Conservation (phyloP, 805 yeast genomes). For the Starmera amethionina region DNA sequence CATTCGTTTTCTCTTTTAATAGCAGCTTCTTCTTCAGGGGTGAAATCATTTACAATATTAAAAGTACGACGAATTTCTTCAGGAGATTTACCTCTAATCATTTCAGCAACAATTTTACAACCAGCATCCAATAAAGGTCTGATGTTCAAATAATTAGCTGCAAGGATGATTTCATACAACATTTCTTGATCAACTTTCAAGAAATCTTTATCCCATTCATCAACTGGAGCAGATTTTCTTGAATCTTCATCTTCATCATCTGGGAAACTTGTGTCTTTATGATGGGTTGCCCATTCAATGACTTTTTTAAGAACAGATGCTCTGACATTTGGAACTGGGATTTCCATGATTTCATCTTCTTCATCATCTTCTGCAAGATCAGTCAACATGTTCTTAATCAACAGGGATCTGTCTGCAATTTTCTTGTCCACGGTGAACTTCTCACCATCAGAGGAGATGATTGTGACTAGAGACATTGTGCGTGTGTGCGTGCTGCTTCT, state of each 20-base stretch:
- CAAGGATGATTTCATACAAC: conserved; percentile 71
- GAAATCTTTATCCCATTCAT: conserved; percentile 93
- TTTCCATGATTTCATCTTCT: conserved; percentile 61
- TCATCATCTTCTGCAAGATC: conserved; percentile 60
- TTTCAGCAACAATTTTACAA: conserved; percentile 74
- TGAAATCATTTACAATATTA: conserved; percentile 73
- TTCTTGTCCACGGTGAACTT: conserved; percentile 65
- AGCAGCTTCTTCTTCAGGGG: conserved; percentile 83
- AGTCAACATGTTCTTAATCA: conserved; percentile 78
- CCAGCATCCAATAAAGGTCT: conserved; percentile 70
- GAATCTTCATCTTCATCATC: conserved; percentile 80
- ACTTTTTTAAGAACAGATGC: conserved; percentile 82
- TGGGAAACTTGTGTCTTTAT: conserved; percentile 68
- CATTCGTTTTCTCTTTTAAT: conserved; percentile 82
- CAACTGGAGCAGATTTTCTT: conserved; percentile 83
- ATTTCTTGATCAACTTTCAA: conserved; percentile 88
- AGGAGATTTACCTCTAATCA: conserved; percentile 73
- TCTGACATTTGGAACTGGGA: conserved; percentile 86
- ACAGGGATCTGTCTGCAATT: conserved; percentile 79
- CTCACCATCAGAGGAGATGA: conserved; percentile 77
- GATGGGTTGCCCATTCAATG: conserved; percentile 95
- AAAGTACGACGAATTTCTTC: conserved; percentile 74
- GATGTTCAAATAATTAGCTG: conserved; percentile 73
- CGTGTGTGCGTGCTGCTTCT: not conserved
- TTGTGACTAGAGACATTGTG: conserved; percentile 27